Percentiles rank a stretch among this genome's conserved stretches.
Evolutionary conservation across 192 early-diverging fungal species (phyloP).

Genomic region (Entophlyctis luteolus): DNA sequence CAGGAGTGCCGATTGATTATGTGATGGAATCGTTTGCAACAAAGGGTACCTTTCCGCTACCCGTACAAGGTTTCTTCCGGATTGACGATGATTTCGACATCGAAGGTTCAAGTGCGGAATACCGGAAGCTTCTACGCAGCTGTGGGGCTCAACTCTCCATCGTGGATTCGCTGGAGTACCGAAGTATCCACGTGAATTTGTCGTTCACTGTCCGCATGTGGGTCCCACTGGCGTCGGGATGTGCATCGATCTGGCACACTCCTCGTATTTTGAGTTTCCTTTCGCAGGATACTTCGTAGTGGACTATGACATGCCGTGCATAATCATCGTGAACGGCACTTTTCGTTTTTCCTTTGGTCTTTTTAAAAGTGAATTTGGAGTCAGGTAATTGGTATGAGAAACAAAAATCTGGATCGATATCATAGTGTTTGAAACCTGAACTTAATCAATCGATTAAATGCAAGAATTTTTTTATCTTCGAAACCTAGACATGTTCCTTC

Average conservation of each 20-base stretch:
- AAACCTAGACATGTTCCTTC: too few relatives aligned
- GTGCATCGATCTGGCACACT: slow-evolving; percentile 17
- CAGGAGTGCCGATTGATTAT: slow-evolving; percentile 12
- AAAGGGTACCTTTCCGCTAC: slow-evolving; percentile 17
- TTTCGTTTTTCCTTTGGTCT: too few relatives aligned
- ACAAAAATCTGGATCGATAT: too few relatives aligned
- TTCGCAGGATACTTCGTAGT: background rate
- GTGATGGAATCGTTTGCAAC: slow-evolving; percentile 7
- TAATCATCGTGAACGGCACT: too few relatives aligned
- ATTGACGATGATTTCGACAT: slow-evolving; percentile 6
- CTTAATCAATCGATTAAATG: too few relatives aligned
- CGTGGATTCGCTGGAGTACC: background rate
- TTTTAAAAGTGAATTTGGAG: too few relatives aligned
- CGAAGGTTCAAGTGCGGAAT: slow-evolving; percentile 19
- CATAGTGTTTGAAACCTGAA: too few relatives aligned
- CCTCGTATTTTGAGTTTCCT: slow-evolving; percentile 8
- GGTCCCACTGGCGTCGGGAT: slow-evolving; percentile 15
- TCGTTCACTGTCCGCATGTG: slow-evolving; percentile 18
- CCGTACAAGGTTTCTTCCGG: slow-evolving; percentile 25
- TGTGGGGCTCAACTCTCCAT: slow-evolving; percentile 17
- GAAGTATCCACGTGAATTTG: slow-evolving; percentile 23
- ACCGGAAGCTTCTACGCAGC: slow-evolving; percentile 14
- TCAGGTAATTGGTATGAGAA: too few relatives aligned
- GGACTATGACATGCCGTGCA: too few relatives aligned
- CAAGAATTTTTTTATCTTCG: too few relatives aligned